These are phyloP conservation scores for Juglanconis juglandina DNA, from an alignment of 2,329 filamentous ascomycete genomes.

Conservation along the genomic window DNA sequence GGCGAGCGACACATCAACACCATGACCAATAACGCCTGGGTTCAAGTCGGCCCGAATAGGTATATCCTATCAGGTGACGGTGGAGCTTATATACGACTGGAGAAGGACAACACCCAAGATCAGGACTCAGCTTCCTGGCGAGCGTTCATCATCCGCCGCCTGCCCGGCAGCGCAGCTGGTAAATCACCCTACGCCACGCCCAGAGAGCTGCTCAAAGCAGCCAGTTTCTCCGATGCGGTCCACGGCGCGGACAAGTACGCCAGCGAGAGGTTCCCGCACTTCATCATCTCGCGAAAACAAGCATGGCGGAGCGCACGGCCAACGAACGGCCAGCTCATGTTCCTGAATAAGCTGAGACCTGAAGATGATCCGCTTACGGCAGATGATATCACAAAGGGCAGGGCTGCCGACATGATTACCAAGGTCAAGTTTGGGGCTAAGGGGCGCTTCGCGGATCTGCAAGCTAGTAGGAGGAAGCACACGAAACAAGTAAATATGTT, in stretches of 20 bases:
- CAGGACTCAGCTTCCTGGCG: slow-evolving; percentile 33
- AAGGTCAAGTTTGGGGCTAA: slow-evolving; percentile 81
- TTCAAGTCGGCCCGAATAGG: slow-evolving; percentile 65
- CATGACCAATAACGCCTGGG: slow-evolving; percentile 77
- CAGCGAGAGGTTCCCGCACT: slow-evolving; percentile 59
- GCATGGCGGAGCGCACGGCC: slow-evolving; percentile 69
- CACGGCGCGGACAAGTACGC: slow-evolving; percentile 84
- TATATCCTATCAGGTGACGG: slow-evolving; percentile 68
- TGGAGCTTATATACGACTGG: slow-evolving; percentile 59
- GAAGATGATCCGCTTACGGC: slow-evolving; percentile 51
- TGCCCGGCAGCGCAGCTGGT: slow-evolving; percentile 36
- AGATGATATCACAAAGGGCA: slow-evolving; percentile 69
- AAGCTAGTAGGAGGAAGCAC: slow-evolving; percentile 49
- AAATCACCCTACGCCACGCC: slow-evolving; percentile 66
- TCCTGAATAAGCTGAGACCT: slow-evolving; percentile 63
- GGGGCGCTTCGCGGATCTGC: slow-evolving; percentile 55
- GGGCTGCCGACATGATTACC: slow-evolving; percentile 86
- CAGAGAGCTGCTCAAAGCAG: slow-evolving; percentile 61
- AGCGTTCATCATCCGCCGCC: slow-evolving; percentile 46
- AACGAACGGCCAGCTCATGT: slow-evolving; percentile 61
- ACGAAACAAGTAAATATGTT: slow-evolving; percentile 34
- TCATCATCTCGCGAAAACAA: slow-evolving; percentile 63
- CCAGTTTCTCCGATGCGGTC: slow-evolving; percentile 70
- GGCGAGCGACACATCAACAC: slow-evolving; percentile 74
- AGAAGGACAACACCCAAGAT: slow-evolving; percentile 35